phyloP scores from a whole-genome alignment of 257 asterid species.

The Solanum pinnatisectum region DNA sequence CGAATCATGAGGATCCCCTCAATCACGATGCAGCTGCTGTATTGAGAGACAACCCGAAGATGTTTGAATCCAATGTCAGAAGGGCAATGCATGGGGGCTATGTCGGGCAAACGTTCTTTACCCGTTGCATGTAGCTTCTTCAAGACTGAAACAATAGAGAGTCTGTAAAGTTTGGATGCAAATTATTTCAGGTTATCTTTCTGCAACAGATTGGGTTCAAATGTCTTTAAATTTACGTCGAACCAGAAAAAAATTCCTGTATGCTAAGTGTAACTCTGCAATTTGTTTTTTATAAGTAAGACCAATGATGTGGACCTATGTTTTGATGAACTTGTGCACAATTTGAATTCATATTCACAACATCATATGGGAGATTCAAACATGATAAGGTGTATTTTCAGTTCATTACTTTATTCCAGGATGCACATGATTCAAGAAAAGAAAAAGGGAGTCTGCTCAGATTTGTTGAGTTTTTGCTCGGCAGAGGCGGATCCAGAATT shows the following conservation, averaged over 20 bases:
- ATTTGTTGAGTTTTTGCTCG: neutral
- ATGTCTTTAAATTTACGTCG: neutral
- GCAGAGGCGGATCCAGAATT: neutral
- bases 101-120: constrained; percentile 74
- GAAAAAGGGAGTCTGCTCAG: neutral
- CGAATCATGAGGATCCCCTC: constrained; percentile 95
- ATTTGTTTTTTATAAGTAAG: neutral
- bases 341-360: neutral
- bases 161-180: constrained; percentile 32
- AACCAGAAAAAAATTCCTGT: neutral
- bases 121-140: constrained; percentile 52
- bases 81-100: constrained; percentile 92
- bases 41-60: constrained; percentile 73
- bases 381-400: neutral
- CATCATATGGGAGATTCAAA: neutral
- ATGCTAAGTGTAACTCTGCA: neutral
- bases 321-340: neutral
- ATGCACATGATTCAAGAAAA: neutral
- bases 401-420: neutral
- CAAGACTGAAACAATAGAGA: constrained; percentile 19
- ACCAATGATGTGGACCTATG: neutral
- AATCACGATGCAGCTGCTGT: constrained; percentile 93
- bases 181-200: neutral
- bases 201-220: constrained; percentile 1
- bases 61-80: constrained; percentile 80